Percentiles rank a stretch among this genome's conserved stretches.
These are phyloP conservation scores for Coccinonectria pachysandricola DNA, from an alignment of 2,329 filamentous ascomycete species.

Conservation along the genomic window DNA sequence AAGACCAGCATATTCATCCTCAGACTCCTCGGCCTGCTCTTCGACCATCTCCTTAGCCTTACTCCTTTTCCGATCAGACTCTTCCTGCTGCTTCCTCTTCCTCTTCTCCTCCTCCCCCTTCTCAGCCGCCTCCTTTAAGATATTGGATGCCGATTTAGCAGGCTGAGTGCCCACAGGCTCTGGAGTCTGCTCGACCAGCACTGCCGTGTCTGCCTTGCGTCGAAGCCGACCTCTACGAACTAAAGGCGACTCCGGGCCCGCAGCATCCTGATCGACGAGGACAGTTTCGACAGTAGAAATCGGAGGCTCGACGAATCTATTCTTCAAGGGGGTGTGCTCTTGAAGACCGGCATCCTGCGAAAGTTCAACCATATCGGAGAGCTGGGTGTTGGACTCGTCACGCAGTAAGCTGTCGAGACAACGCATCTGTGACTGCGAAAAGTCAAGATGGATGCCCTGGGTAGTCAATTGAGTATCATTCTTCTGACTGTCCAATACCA, in stretches of 20 bases:
- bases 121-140: constrained; percentile 57
- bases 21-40: constrained; percentile 92
- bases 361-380: constrained; percentile 60
- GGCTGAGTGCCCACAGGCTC: constrained; percentile 9
- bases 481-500: constrained; percentile 36
- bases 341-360: constrained; percentile 76
- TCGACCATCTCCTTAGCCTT: constrained; percentile 80
- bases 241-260: constrained; percentile 53
- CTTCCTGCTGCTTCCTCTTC: constrained; percentile 35
- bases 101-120: constrained; percentile 44
- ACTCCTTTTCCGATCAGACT: constrained; percentile 77
- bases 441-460: constrained; percentile 42
- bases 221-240: constrained; percentile 47
- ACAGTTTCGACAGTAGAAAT: constrained; percentile 64
- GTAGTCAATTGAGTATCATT: constrained; percentile 26
- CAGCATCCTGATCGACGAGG: constrained; percentile 30
- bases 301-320: constrained; percentile 54
- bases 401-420: constrained; percentile 47
- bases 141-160: constrained; percentile 48
- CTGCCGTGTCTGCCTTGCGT: constrained; percentile 27
- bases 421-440: constrained; percentile 50
- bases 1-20: constrained; percentile 93
- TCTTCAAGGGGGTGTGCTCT: constrained; percentile 59
- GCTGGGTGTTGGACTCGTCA: constrained; percentile 43
- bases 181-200: constrained; percentile 12